Evolutionary conservation across 108 stramenopile genomes (phyloP), one percentile per base, ranked within the genome.

Genomic region (Nitzschia putrida): DNA sequence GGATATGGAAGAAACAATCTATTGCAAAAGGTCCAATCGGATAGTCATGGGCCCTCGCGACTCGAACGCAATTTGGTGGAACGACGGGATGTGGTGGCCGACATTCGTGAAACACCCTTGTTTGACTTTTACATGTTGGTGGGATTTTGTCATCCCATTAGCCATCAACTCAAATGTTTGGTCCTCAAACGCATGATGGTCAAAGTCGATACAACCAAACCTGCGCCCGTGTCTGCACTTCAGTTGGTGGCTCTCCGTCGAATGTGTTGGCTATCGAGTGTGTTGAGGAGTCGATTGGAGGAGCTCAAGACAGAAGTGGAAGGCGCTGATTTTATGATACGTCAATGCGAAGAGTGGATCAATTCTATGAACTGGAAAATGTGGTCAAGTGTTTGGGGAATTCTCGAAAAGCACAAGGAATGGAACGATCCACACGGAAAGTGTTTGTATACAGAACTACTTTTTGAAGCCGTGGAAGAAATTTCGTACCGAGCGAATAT

Each of bases 1-100:
- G 92, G 92, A 24, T 93, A 93, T 56, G 92, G 89, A 23, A 49
- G 67, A 29, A 65, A 37, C 24, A 89, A 89, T 70, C 37, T 76
- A 7, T 20, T 34, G 24, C 69, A 68, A 18, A 53, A 53, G 16
- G 42, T 70, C 2, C 59, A 68, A 23, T 49, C 74, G 9, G 89
- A 90, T 57, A 54, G 69, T 16, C 71, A 85, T 50, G 69, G 66
- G 6, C 61, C 65, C 1, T 61, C 78, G 16, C 61, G 61, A 24
- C 45, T 86, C 10, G 56, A 67, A 64, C 52, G 85, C n/a, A 85
- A 88, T 37, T 80, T 84, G 54, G n/a, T 64, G n/a, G 89, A 86
- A 38, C 53, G 83, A 53, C 40, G 78, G 38, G 65, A 74, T 16
- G 53, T 80, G 22, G 53, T 79, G 54, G 63, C 68, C 9, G 68